Conservation (phyloP, 2,329 filamentous ascomycete genomes). For the Teratosphaeriaceae sp. region DNA sequence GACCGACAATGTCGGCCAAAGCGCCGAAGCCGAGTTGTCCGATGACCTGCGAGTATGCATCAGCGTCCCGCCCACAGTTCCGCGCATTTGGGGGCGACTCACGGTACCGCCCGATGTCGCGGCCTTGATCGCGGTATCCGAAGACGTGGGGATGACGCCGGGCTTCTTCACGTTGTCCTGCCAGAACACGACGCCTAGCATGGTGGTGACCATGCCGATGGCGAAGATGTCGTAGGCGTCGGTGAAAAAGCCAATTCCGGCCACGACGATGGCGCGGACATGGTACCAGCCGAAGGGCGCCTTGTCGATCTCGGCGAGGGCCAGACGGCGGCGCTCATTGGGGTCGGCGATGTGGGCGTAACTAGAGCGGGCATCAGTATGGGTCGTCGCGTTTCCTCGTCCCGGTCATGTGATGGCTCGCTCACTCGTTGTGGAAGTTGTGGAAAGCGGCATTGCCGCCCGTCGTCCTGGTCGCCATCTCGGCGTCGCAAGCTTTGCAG, state of each 20-base stretch:
- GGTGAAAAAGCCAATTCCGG: conserved; percentile 83
- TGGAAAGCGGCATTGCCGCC: conserved; percentile 66
- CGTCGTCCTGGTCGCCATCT: conserved; percentile 38
- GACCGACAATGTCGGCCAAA: conserved; percentile 69
- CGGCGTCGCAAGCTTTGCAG: neutral
- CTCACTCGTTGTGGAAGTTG: too few species aligned
- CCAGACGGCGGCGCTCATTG: conserved; percentile 71
- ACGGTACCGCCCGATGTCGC: conserved; percentile 79
- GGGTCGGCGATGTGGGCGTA: conserved; percentile 60
- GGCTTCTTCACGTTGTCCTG: conserved; percentile 32
- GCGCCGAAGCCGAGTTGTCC: conserved; percentile 76
- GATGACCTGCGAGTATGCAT: too few species aligned
- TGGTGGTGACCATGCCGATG: conserved; percentile 64
- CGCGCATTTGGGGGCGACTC: too few species aligned
- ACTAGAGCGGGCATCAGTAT: conserved; percentile 46
- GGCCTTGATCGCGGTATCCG: conserved; percentile 79
- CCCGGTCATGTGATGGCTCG: too few species aligned
- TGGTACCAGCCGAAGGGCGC: conserved; percentile 82
- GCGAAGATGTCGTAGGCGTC: conserved; percentile 76
- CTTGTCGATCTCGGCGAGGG: conserved; percentile 75
- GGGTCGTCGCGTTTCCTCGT: neutral
- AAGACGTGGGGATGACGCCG: conserved; percentile 54
- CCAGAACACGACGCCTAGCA: conserved; percentile 75
- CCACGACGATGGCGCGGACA: conserved; percentile 67
- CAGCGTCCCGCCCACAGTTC: neutral